Percentiles rank a stretch among this genome's conserved stretches.
Conservation (phyloP, 768 basidiomycete species). For the Pleurotus tuoliensis region DNA sequence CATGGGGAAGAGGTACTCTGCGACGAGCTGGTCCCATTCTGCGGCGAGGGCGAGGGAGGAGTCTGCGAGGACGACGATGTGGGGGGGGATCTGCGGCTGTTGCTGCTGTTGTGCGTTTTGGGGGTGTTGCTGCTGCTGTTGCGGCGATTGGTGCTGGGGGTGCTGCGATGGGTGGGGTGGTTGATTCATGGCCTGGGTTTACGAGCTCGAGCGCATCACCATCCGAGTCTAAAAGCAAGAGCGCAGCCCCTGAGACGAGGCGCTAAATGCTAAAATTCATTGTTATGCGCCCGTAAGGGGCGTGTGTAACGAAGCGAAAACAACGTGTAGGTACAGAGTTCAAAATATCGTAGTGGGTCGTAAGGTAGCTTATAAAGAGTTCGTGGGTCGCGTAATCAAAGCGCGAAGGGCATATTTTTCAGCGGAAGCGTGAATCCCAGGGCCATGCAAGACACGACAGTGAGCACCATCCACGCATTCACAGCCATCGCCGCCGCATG, state of each 20-base stretch:
- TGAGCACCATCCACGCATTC: background rate
- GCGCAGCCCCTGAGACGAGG: too few species aligned
- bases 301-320: too few species aligned
- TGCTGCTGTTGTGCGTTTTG: too few species aligned
- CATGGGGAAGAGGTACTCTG: constrained; percentile 46
- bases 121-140: too few species aligned
- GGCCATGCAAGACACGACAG: background rate
- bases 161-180: too few species aligned
- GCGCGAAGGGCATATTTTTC: background rate
- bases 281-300: too few species aligned
- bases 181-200: too few species aligned
- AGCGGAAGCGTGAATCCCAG: background rate
- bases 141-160: too few species aligned
- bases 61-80: constrained; percentile 49
- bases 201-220: too few species aligned
- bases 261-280: too few species aligned
- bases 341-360: background rate
- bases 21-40: constrained; percentile 47
- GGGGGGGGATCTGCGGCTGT: constrained; percentile 3
- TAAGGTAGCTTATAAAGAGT: background rate
- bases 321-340: too few species aligned
- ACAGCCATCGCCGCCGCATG: background rate
- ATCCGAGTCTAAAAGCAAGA: too few species aligned
- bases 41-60: constrained; percentile 49
- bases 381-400: background rate